Conservation (phyloP, 306 rosid species). For the Canavalia ensiformis region DNA sequence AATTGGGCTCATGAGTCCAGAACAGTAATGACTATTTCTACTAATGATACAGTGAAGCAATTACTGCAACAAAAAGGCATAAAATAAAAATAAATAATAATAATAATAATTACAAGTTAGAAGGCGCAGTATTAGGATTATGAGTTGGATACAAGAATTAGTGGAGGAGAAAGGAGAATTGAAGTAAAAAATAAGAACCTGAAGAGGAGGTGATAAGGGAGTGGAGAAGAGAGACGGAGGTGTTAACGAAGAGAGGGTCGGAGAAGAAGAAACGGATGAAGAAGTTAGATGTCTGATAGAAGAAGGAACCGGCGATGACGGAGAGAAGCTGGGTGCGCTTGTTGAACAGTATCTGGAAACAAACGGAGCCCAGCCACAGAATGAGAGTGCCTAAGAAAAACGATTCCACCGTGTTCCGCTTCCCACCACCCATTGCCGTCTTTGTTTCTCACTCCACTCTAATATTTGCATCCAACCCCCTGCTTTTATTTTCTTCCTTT, state of each 20-base stretch:
- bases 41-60: no score
- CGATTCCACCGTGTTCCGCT: constrained; percentile 49
- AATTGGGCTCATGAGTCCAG: no score
- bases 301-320: constrained; percentile 66
- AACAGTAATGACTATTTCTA: no score
- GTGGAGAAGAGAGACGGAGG: constrained; percentile 91
- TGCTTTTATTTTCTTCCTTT: not conserved
- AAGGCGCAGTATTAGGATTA: no score
- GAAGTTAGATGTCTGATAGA: constrained; percentile 72
- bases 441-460: not conserved
- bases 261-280: constrained; percentile 59
- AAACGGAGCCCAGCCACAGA: constrained; percentile 67
- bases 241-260: constrained; percentile 83
- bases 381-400: constrained; percentile 74
- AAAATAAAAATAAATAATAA: no score
- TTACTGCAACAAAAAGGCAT: no score
- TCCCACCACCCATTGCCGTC: constrained; percentile 48
- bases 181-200: constrained; percentile 55
- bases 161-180: no score
- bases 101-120: no score
- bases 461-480: not conserved
- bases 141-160: no score
- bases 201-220: constrained; percentile 76
- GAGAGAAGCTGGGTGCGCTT: constrained; percentile 60
- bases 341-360: constrained; percentile 63